Conservation (phyloP, 371 early-diverging fungal species). For the Mucor circinelloides region DNA sequence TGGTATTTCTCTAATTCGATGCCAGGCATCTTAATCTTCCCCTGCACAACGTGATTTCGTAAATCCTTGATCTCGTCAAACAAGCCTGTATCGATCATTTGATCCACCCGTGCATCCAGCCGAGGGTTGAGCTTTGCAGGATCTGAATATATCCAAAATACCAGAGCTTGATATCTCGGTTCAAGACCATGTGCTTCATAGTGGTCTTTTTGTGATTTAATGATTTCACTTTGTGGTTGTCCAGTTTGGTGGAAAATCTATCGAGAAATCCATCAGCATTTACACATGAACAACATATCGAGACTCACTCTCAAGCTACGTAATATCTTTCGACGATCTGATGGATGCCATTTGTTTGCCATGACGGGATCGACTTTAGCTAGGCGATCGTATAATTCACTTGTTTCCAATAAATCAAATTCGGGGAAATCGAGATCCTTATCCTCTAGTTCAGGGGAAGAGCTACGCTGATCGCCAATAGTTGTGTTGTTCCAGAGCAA, state of each 20-base stretch:
- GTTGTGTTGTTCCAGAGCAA: slow-evolving; percentile 78
- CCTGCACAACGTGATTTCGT: slow-evolving; percentile 52
- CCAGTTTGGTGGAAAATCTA: slow-evolving; percentile 78
- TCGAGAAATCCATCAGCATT: neutral
- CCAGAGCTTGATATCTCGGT: slow-evolving; percentile 55
- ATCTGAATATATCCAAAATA: slow-evolving; percentile 90
- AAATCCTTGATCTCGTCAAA: slow-evolving; percentile 83
- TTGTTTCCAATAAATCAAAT: slow-evolving; percentile 44
- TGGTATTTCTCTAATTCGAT: slow-evolving; percentile 63
- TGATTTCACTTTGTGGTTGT: slow-evolving; percentile 68
- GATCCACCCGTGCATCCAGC: slow-evolving; percentile 82
- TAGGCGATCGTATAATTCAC: slow-evolving; percentile 63
- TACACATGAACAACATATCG: neutral
- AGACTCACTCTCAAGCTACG: slow-evolving; percentile 74
- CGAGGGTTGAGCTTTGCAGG: slow-evolving; percentile 68
- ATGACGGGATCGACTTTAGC: slow-evolving; percentile 80
- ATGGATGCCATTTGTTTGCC: slow-evolving; percentile 92
- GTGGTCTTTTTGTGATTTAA: slow-evolving; percentile 63
- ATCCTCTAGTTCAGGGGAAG: slow-evolving; percentile 13
- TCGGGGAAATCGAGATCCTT: slow-evolving; percentile 23
- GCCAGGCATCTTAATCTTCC: slow-evolving; percentile 43
- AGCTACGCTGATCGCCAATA: slow-evolving; percentile 25
- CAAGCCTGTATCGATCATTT: slow-evolving; percentile 84
- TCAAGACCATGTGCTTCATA: slow-evolving; percentile 33
- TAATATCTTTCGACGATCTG: slow-evolving; percentile 84